Base-by-base conservation (phyloP, 192 early-diverging fungal species). In the Umbelopsis ramanniana region DNA sequence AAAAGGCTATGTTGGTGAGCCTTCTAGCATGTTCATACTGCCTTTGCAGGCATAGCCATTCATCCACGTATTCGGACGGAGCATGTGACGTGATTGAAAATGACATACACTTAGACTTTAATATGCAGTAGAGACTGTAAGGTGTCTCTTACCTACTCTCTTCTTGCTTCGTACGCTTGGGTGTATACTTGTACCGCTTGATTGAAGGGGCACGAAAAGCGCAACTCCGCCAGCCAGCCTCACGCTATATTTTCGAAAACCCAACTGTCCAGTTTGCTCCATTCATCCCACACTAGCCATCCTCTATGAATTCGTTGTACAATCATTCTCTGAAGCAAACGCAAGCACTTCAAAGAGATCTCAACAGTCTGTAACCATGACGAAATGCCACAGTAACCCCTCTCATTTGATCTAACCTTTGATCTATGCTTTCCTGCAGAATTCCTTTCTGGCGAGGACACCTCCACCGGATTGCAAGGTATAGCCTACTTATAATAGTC, bases 291-390 rank as follows among this genome's bases (percentile, higher is more conserved):
- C 10, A 29, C 26, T n/a, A 35, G 26, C 33, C 57, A 88, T 43
- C 40, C 40, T 43, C 6, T 12, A 43, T 88, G 87, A 88, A 88
- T 67, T 86, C 84, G 7, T 66, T 83, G 37, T 86, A 88, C 67
- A 88, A 88, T 67, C 82, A 85, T 69, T 85, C 87, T 10, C 69
- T 88, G 46, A 88, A 86, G 70, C 87, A 88, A 76, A 78, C 81
- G 26, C 79, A 85, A 40, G 74, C 81, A 24, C 38, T 88, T 47
- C 76, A 82, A 69, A 79, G 76, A 52, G 85, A 88, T 43, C 69
- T 88, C 4, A 79, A 80, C 40, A 86, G 83, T 79, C 47, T 66
- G 54, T 67, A 46, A 17, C 12, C 29, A 29, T 29, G 29, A 29
- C 29, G 29, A 29, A 29, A 29, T 29, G 29, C 29, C 29, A 29